phyloP scores from a whole-genome alignment of 2,329 filamentous ascomycete genomes.

The Ophiocordyceps camponoti-floridani region DNA sequence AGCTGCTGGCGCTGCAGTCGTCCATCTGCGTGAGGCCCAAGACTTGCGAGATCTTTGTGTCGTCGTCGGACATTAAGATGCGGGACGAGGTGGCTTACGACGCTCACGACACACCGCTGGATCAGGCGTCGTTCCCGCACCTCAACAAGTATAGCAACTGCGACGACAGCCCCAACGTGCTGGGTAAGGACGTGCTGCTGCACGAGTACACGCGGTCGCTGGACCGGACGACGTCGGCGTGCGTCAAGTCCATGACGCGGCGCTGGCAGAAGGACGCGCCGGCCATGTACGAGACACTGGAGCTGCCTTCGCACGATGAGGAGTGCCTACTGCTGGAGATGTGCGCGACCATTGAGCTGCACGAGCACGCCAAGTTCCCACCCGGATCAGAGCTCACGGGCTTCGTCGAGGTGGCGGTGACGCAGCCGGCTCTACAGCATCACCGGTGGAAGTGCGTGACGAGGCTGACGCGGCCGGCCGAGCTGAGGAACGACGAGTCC shows the following conservation, averaged over 20 bases:
- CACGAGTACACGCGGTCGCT: slow-evolving; percentile 40
- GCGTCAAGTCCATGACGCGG: slow-evolving; percentile 30
- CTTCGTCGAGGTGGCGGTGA: slow-evolving; percentile 39
- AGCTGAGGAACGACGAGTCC: slow-evolving; percentile 28
- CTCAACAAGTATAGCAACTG: slow-evolving; percentile 34
- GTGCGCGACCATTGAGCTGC: slow-evolving; percentile 40
- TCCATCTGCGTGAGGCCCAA: slow-evolving; percentile 36
- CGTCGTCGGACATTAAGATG: slow-evolving; percentile 31
- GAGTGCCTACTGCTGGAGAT: slow-evolving; percentile 42
- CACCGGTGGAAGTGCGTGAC: slow-evolving; percentile 45
- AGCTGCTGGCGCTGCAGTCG: slow-evolving; percentile 34
- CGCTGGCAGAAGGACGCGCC: slow-evolving; percentile 43
- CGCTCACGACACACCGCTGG: slow-evolving; percentile 23
- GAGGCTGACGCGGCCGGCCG: slow-evolving; percentile 35
- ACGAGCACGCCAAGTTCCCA: slow-evolving; percentile 38
- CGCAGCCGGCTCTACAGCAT: slow-evolving; percentile 31
- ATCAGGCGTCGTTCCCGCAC: slow-evolving; percentile 33
- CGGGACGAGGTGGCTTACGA: slow-evolving; percentile 28
- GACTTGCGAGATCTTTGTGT: slow-evolving; percentile 41
- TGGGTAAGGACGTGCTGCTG: slow-evolving; percentile 32
- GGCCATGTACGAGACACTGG: slow-evolving; percentile 32
- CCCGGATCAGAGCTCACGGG: slow-evolving; percentile 41
- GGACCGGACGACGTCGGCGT: slow-evolving; percentile 36
- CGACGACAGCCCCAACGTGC: slow-evolving; percentile 30
- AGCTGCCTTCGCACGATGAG: slow-evolving; percentile 28